phyloP scores from a whole-genome alignment of 805 yeast species.

The Maudiozyma serrabonitensis region DNA sequence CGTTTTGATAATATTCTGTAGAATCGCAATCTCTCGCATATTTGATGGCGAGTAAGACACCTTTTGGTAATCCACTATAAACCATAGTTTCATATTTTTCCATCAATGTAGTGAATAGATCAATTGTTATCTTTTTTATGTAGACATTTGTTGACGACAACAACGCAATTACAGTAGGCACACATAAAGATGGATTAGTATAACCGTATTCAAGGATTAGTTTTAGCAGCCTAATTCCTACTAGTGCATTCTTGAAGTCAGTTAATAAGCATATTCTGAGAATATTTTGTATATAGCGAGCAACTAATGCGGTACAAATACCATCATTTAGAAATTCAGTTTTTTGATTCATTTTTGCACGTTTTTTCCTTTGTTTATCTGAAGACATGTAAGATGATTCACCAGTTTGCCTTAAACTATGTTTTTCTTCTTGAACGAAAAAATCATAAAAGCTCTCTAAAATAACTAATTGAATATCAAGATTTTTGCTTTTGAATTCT shows the following conservation, averaged over 20 bases:
- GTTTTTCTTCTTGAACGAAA: conserved; percentile 45
- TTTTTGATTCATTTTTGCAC: conserved; percentile 31
- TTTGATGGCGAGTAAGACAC: conserved; percentile 43
- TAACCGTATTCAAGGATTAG: conserved; percentile 54
- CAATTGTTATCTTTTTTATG: conserved; percentile 40
- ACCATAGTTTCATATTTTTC: conserved; percentile 65
- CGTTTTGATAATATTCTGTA: conserved; percentile 7
- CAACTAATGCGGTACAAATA: conserved; percentile 62
- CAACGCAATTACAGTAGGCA: conserved; percentile 62
- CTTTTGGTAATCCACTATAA: conserved; percentile 55
- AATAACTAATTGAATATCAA: conserved; percentile 40
- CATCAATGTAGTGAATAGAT: conserved; percentile 45
- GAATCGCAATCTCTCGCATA: conserved; percentile 24
- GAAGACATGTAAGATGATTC: conserved; percentile 31
- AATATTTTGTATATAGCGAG: conserved; percentile 45
- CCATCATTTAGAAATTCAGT: conserved; percentile 50
- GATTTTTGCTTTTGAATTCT: conserved; percentile 34
- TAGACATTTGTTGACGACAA: conserved; percentile 41
- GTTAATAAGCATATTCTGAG: conserved; percentile 40
- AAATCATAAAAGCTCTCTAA: conserved; percentile 50
- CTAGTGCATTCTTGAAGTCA: conserved; percentile 37
- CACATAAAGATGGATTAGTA: conserved; percentile 63
- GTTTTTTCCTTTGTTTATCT: conserved; percentile 32
- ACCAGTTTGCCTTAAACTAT: conserved; percentile 34
- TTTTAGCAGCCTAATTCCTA: conserved; percentile 47